Percentiles rank a stretch among this genome's conserved stretches.
phyloP scores from a whole-genome alignment of 2,329 filamentous ascomycete species.

The Botrytis aclada region DNA sequence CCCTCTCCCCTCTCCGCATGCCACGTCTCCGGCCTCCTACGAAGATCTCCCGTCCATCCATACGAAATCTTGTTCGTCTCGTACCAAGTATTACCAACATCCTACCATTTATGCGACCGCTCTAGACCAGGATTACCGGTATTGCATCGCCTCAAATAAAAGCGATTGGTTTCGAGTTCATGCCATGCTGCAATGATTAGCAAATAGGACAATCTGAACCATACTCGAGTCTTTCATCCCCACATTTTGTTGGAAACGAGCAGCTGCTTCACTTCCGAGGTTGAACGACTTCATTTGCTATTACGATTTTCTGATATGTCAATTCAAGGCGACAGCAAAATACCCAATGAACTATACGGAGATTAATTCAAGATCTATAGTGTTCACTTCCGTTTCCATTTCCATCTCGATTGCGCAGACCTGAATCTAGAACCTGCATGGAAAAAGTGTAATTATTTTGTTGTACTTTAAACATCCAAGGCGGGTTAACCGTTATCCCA shows the following conservation, averaged over 20 bases:
- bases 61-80: conserved; percentile 1
- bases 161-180: conserved; percentile 6
- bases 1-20: conserved; percentile 10
- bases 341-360: neutral
- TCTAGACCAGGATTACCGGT: conserved; percentile 7
- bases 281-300: neutral
- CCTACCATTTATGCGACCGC: conserved; percentile 1
- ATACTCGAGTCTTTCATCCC: neutral
- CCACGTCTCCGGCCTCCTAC: conserved; percentile 14
- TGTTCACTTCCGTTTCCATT: neutral
- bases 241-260: neutral
- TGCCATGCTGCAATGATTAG: neutral
- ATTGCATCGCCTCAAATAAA: conserved; percentile 11
- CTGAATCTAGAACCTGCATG: conserved; percentile 19
- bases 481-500: conserved; percentile 11
- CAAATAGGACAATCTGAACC: conserved; percentile 6
- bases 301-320: conserved; percentile 10
- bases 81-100: conserved; percentile 3
- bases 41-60: conserved; percentile 13
- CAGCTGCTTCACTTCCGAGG: neutral
- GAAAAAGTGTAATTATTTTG: neutral
- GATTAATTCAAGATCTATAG: conserved; percentile 4
- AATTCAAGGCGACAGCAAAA: neutral
- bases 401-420: conserved; percentile 5
- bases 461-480: neutral